Conservation (phyloP, 257 asterid species). For the Gardenia jasminoides region DNA sequence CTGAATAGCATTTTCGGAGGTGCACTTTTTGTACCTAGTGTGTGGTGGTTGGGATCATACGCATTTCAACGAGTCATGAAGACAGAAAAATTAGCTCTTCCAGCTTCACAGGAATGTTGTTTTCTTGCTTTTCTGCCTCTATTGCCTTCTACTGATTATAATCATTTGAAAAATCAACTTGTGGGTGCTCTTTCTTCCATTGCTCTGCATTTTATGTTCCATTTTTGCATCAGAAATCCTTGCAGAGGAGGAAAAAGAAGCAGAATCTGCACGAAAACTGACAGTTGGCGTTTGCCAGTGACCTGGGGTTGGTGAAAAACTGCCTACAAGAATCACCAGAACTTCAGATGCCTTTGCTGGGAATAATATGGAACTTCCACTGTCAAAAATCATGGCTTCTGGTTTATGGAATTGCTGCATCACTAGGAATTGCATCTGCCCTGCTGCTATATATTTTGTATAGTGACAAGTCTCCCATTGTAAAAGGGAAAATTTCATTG, state of each 20-base stretch:
- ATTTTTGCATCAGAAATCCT: slow-evolving; percentile 12
- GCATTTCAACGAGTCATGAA: slow-evolving; percentile 9
- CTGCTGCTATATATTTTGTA: slow-evolving; percentile 12
- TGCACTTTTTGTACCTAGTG: slow-evolving; percentile 17
- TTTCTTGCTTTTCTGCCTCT: slow-evolving; percentile 18
- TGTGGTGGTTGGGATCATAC: slow-evolving; percentile 24
- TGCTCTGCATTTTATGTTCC: slow-evolving; percentile 17
- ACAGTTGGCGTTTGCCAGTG: not conserved
- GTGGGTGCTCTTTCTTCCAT: slow-evolving; percentile 30
- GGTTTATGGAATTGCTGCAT: slow-evolving; percentile 1
- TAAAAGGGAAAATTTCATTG: too few relatives aligned
- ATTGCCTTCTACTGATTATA: slow-evolving; percentile 20
- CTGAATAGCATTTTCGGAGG: slow-evolving; percentile 27
- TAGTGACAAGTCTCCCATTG: slow-evolving; percentile 2
- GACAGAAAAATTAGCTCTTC: slow-evolving; percentile 1
- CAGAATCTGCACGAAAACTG: not conserved
- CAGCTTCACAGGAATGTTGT: slow-evolving; percentile 15
- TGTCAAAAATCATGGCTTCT: slow-evolving; percentile 2
- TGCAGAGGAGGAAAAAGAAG: not conserved
- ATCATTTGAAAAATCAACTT: slow-evolving; percentile 23
- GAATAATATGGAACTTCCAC: slow-evolving; percentile 20
- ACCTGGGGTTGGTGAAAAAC: not conserved
- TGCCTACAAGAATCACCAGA: slow-evolving; percentile 13
- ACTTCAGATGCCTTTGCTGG: slow-evolving; percentile 14
- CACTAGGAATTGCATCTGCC: not conserved